phyloP scores from a whole-genome alignment of 2,329 filamentous ascomycete genomes.

The Cladophialophora psammophila region DNA sequence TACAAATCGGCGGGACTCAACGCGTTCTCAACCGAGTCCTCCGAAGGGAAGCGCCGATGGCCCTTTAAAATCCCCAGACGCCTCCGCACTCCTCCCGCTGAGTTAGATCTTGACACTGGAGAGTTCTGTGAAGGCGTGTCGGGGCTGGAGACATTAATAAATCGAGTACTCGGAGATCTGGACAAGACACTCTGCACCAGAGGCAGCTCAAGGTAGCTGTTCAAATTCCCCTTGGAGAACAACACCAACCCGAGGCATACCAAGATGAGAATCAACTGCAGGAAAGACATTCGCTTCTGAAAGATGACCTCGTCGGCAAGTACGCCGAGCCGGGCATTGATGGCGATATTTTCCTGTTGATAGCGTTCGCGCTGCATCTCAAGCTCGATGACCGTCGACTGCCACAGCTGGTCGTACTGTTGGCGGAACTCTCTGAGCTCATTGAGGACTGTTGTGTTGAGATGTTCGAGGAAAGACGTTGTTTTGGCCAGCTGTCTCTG shows the following conservation, averaged over 20 bases:
- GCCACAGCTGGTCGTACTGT: conserved; percentile 96
- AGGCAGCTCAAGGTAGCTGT: conserved; percentile 55
- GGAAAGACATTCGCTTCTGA: conserved; percentile 89
- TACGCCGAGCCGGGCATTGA: conserved; percentile 80
- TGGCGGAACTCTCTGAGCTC: conserved; percentile 80
- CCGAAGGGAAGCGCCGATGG: conserved; percentile 35
- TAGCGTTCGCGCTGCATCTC: conserved; percentile 87
- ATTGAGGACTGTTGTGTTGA: conserved; percentile 86
- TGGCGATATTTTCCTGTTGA: conserved; percentile 80
- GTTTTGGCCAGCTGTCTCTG: conserved; percentile 87
- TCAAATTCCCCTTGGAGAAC: conserved; percentile 63
- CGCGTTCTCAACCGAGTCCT: conserved; percentile 34
- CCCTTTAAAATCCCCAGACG: conserved; percentile 38
- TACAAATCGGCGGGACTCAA: conserved; percentile 35
- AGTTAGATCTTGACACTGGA: conserved; percentile 29
- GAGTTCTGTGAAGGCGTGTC: conserved; percentile 32
- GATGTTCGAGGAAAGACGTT: conserved; percentile 76
- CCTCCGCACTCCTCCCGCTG: conserved; percentile 19
- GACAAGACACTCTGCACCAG: conserved; percentile 57
- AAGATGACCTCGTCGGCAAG: conserved; percentile 89
- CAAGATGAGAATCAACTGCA: conserved; percentile 86
- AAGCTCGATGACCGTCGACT: conserved; percentile 89
- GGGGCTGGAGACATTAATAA: conserved; percentile 32
- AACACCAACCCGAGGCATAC: conserved; percentile 87
- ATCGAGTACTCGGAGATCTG: conserved; percentile 50